Percentiles rank a stretch among this genome's conserved stretches.
phyloP scores from a whole-genome alignment of 2,329 filamentous ascomycete genomes.

The Atkinsonella hypoxylon region DNA sequence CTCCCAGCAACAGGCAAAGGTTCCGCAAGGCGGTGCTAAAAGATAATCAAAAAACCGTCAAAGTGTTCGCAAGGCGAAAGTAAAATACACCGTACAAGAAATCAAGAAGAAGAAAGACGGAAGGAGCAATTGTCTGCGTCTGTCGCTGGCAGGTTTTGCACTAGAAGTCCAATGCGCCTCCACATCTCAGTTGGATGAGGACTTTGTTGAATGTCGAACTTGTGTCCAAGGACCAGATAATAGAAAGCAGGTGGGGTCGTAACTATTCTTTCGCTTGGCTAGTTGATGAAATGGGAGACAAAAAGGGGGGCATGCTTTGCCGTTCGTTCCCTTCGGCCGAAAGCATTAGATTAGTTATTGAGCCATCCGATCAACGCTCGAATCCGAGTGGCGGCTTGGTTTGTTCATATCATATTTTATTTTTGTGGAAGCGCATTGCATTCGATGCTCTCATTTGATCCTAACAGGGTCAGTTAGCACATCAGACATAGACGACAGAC shows the following conservation, averaged over 20 bases:
- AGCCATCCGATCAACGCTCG: background rate
- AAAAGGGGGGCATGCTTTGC: background rate
- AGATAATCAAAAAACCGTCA: background rate
- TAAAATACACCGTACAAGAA: background rate
- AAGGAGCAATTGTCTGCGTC: background rate
- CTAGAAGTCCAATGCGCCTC: background rate
- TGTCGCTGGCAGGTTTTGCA: background rate
- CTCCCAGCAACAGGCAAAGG: background rate
- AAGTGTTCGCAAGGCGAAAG: background rate
- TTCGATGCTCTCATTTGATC: no score
- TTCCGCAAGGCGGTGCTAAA: background rate
- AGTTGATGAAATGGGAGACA: background rate
- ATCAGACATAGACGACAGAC: no score
- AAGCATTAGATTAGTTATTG: background rate
- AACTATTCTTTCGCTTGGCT: constrained; percentile 5
- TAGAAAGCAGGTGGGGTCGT: background rate
- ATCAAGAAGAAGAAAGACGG: background rate
- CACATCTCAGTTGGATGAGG: background rate
- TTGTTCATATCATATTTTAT: no score
- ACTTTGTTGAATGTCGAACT: background rate
- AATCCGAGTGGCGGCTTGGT: background rate
- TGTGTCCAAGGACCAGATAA: background rate
- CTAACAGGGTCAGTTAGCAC: no score
- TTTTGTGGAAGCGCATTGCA: no score
- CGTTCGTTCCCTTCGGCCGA: background rate